A percentile compares a stretch with the other conserved stretches of the same genome.
Evolutionary conservation across 805 yeast species (phyloP).

Genomic region (Blastobotrys attinorum): DNA sequence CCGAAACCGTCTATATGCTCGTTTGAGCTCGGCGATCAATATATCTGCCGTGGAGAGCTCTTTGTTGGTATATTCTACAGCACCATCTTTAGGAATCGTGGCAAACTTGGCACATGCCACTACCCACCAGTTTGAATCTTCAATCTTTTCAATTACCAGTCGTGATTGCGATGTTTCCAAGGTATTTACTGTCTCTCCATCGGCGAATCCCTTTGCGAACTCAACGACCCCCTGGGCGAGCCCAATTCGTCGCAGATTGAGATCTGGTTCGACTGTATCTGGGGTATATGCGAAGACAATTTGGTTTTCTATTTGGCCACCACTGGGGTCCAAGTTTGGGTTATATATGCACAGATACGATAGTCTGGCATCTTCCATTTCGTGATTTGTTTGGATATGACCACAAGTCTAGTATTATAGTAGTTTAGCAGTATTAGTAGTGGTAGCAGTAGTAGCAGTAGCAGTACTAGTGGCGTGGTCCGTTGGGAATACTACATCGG

Average conservation of each 20-base stretch:
- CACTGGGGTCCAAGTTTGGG: constrained; percentile 29
- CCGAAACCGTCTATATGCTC: constrained; percentile 30
- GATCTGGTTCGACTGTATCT: constrained; percentile 22
- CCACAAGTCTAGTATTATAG: no score
- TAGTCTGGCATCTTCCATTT: constrained; percentile 4
- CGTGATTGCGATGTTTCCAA: constrained; percentile 32
- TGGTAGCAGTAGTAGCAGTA: no score
- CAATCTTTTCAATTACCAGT: constrained; percentile 26
- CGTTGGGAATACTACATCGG: no score
- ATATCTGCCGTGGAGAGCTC: constrained; percentile 32
- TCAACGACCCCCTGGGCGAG: constrained; percentile 35
- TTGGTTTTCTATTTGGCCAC: constrained; percentile 29
- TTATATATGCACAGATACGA: constrained; percentile 30
- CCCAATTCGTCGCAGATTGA: constrained; percentile 34
- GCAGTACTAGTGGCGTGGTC: no score
- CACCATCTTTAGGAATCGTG: constrained; percentile 10
- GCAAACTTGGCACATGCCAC: constrained; percentile 24
- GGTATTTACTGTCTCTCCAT: constrained; percentile 14
- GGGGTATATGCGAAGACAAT: constrained; percentile 29
- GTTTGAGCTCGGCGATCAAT: constrained; percentile 23
- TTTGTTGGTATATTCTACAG: constrained; percentile 16
- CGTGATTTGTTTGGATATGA: not conserved
- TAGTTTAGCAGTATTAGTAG: no score
- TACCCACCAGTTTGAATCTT: constrained; percentile 26
- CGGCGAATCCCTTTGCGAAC: constrained; percentile 19